Evolutionary conservation across 139 green algal species (phyloP), one percentile per base, ranked within the genome.

Genomic region (Coelastrella sp.): DNA sequence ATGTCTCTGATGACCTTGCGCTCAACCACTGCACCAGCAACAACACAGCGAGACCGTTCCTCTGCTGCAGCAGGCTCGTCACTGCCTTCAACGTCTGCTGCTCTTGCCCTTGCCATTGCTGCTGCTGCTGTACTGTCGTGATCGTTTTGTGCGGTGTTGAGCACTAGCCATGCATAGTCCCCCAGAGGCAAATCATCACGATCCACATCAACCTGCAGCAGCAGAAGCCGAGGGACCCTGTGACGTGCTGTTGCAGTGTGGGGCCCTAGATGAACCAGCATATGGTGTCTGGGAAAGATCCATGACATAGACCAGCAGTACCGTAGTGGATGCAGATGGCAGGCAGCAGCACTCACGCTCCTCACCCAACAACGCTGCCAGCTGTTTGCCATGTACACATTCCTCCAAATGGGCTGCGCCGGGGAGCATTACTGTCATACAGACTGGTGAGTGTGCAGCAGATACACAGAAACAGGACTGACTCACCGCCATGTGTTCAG

Each of bases 141-240:
- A 20, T 7, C 11, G 25, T 49, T 65, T 9, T 1, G 5, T 9
- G 10, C 10, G 4, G 10, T 15, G 19, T 65, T 22, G 25, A 89
- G 84, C 65, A 89, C 7, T 14, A 89, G 84, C 84, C 84, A 89
- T 25, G 24, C 61, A 49, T 89, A 89, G 84, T 89, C 84, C 7
- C 84, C 84, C 66, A 89, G 56, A 3, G 84, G 84, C 63, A 89
- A 49, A 25, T 70, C 19, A 22, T 89, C 84, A 70, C 84, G 66
- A 66, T 89, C 84, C 35, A 89, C 84, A 70, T 89, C 84, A 73
- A 89, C 19, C 84, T 89, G 84, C 82, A 80, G 7, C 17, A 88
- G 65, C 6, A 61, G 6, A 66, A 73, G 35, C 75, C 7, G 20
- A 3, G 20, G 78, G 22, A 59, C 10, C 17, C 17, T 20, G 25